Evolutionary conservation across 1,284 basidiomycete species (phyloP).

Genomic region (Xerocomus cyaneibrunnescens): DNA sequence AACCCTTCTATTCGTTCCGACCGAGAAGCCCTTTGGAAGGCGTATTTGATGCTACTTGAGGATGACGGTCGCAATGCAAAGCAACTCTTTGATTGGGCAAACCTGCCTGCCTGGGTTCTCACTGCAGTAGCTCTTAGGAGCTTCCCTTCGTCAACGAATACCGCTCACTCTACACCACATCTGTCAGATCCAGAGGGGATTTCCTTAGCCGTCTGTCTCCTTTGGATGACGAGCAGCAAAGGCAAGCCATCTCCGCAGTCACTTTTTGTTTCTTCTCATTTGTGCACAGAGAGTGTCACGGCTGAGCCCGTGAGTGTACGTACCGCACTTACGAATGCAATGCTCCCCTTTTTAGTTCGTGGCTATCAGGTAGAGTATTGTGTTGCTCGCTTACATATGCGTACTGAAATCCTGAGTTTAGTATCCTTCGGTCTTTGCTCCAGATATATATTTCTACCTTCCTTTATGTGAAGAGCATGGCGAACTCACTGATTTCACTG

Average conservation of each 20-base stretch:
- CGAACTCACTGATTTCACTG: slow-evolving; percentile 26
- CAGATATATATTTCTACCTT: slow-evolving; percentile 40
- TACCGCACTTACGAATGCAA: slow-evolving; percentile 27
- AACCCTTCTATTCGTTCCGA: slow-evolving; percentile 19
- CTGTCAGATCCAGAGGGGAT: slow-evolving; percentile 35
- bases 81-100: slow-evolving; percentile 49
- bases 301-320: slow-evolving; percentile 21
- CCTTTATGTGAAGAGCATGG: slow-evolving; percentile 36
- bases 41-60: slow-evolving; percentile 69
- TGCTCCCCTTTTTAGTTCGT: slow-evolving; percentile 36
- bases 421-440: slow-evolving; percentile 43
- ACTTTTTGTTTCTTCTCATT: slow-evolving; percentile 16
- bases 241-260: slow-evolving; percentile 34
- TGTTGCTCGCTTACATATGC: not conserved
- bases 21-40: slow-evolving; percentile 52
- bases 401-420: slow-evolving; percentile 19
- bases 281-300: slow-evolving; percentile 20
- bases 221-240: slow-evolving; percentile 53
- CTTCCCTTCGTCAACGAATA: slow-evolving; percentile 1
- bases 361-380: slow-evolving; percentile 38
- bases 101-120: slow-evolving; percentile 31
- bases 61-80: slow-evolving; percentile 65
- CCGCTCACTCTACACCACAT: not conserved
- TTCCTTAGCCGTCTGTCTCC: slow-evolving; percentile 52
- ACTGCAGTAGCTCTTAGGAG: slow-evolving; percentile 23